phyloP scores from a whole-genome alignment of 768 basidiomycete species.

The Paxillus involutus region DNA sequence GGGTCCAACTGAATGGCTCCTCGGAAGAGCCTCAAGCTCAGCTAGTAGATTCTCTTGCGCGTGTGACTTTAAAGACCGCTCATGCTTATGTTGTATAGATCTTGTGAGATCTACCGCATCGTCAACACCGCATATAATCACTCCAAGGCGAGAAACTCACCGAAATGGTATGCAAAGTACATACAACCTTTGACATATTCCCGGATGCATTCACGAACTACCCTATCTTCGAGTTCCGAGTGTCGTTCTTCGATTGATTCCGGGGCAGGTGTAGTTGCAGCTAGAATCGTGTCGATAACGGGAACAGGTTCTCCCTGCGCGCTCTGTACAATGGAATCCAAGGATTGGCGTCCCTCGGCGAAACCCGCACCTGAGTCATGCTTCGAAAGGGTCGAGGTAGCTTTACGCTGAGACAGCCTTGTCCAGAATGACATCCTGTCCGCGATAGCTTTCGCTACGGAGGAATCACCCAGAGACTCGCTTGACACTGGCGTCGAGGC shows the following conservation, averaged over 20 bases:
- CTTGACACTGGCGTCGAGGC: slow-evolving; percentile 58
- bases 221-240: slow-evolving; percentile 78
- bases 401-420: slow-evolving; percentile 50
- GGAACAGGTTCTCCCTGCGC: slow-evolving; percentile 48
- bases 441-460: slow-evolving; percentile 63
- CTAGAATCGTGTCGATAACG: slow-evolving; percentile 57
- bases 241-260: slow-evolving; percentile 63
- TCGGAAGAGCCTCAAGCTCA: slow-evolving; percentile 53
- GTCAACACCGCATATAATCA: not conserved
- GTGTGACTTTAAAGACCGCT: slow-evolving; percentile 55
- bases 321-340: slow-evolving; percentile 44
- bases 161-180: slow-evolving; percentile 88
- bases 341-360: slow-evolving; percentile 20
- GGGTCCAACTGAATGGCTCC: slow-evolving; percentile 27
- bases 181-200: slow-evolving; percentile 84
- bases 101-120: slow-evolving; percentile 68
- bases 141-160: slow-evolving; percentile 37
- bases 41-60: slow-evolving; percentile 59
- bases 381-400: slow-evolving; percentile 14
- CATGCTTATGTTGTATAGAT: slow-evolving; percentile 78
- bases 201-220: slow-evolving; percentile 73
- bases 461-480: slow-evolving; percentile 40
- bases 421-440: slow-evolving; percentile 76
- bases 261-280: slow-evolving; percentile 63
- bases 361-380: slow-evolving; percentile 8